phyloP scores from a whole-genome alignment of 371 early-diverging fungal genomes.

The Chytridium lagenaria region DNA sequence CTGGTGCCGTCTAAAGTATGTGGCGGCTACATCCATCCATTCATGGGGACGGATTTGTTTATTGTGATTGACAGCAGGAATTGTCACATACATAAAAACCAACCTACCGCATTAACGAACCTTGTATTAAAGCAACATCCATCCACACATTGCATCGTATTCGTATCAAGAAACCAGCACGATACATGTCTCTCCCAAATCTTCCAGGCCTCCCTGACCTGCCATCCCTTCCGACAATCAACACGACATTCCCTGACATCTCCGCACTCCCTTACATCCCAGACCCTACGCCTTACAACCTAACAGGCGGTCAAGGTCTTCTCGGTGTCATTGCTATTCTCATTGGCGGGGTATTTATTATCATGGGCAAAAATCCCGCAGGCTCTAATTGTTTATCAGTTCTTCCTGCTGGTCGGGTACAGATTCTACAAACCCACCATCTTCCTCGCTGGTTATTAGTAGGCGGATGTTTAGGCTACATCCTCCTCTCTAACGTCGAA shows the following conservation, averaged over 20 bases:
- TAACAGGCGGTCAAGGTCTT: slow-evolving; percentile 28
- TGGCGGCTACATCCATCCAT: no score
- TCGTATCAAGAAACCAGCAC: no score
- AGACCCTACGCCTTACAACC: background rate
- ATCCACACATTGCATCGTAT: no score
- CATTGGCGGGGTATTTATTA: slow-evolving; percentile 22
- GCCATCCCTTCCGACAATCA: background rate
- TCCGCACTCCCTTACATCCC: background rate
- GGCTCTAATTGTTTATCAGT: slow-evolving; percentile 36
- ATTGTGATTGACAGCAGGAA: no score
- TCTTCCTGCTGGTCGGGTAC: slow-evolving; percentile 69
- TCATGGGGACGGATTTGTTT: no score
- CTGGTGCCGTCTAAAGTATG: no score
- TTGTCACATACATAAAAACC: no score
- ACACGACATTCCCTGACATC: background rate
- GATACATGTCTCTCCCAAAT: no score
- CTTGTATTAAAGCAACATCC: no score
- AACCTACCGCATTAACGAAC: no score
- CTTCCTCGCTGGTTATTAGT: slow-evolving; percentile 63
- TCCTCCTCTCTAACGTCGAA: slow-evolving; percentile 61
- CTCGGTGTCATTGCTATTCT: slow-evolving; percentile 23
- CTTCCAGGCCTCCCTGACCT: no score
- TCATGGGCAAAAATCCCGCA: background rate
- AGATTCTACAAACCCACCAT: no score
- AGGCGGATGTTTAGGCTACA: slow-evolving; percentile 54